Percentiles rank a stretch among this genome's conserved stretches.
Evolutionary conservation across 129 eudicot species (phyloP).

Genomic region (sunflower (Helianthus annuus)): DNA sequence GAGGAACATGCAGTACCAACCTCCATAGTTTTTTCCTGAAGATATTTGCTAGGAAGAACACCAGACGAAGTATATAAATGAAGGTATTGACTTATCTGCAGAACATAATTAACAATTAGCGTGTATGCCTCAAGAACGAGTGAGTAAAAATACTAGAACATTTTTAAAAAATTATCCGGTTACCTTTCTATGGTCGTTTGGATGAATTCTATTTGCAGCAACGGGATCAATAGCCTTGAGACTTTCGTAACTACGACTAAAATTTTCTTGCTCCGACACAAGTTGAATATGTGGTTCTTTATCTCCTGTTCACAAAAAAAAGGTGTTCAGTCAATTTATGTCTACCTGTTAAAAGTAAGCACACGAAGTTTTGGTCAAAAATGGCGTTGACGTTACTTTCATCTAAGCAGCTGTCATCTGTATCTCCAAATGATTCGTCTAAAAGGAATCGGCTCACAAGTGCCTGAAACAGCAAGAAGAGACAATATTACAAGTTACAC

Average conservation of each 20-base stretch:
- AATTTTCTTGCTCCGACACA: constrained; percentile 27
- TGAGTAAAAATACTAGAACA: background rate
- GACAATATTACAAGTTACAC: too few relatives aligned
- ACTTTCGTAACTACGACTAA: constrained; percentile 41
- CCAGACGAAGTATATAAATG: constrained; percentile 62
- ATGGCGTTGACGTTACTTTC: constrained; percentile 45
- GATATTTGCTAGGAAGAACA: constrained; percentile 77
- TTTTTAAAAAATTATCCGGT: constrained; percentile 9
- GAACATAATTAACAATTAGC: background rate
- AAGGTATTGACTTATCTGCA: constrained; percentile 83
- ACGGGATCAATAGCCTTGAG: constrained; percentile 76
- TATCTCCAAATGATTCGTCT: constrained; percentile 61
- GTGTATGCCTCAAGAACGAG: background rate
- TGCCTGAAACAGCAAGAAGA: constrained; percentile 54
- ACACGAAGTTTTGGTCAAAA: background rate
- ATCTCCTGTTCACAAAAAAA: constrained; percentile 38
- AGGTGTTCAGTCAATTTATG: background rate
- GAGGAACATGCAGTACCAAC: constrained; percentile 44
- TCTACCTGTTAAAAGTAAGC: background rate
- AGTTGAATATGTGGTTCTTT: constrained; percentile 25
- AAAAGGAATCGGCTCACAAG: constrained; percentile 91
- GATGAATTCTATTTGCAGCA: constrained; percentile 95
- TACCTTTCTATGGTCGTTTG: constrained; percentile 90
- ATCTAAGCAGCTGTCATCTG: constrained; percentile 40
- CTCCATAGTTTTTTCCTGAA: constrained; percentile 68